Conservation (phyloP, 768 basidiomycete genomes). For the Zangia roseola region DNA sequence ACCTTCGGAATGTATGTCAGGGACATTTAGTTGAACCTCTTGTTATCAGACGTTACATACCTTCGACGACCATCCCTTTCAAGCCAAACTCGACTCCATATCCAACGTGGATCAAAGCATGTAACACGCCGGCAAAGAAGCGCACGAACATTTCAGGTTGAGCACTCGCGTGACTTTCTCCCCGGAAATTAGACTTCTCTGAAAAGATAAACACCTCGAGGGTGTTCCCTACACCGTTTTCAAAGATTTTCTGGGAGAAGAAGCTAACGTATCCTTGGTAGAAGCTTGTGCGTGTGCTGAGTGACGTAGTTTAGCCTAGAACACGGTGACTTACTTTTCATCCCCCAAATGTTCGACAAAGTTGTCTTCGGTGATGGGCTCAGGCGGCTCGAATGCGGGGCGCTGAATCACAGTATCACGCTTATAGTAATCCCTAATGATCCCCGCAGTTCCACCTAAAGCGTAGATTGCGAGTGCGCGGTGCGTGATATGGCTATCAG, state of each 20-base stretch:
- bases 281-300: constrained; percentile 13
- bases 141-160: constrained; percentile 57
- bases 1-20: constrained; percentile 21
- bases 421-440: constrained; percentile 28
- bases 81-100: constrained; percentile 63
- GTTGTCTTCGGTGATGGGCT: constrained; percentile 21
- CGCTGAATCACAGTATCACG: constrained; percentile 22
- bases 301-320: background rate
- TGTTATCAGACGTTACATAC: constrained; percentile 29
- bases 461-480: constrained; percentile 30
- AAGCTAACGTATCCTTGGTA: constrained; percentile 29
- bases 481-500: constrained; percentile 28
- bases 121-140: constrained; percentile 48
- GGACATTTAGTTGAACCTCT: too few relatives aligned
- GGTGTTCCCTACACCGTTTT: constrained; percentile 13
- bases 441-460: constrained; percentile 21
- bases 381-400: constrained; percentile 23
- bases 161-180: constrained; percentile 5
- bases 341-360: constrained; percentile 26
- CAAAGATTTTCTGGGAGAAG: constrained; percentile 17
- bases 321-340: constrained; percentile 18
- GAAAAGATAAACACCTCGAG: constrained; percentile 34
- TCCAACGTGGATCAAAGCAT: constrained; percentile 62
- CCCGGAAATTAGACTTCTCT: constrained; percentile 23
- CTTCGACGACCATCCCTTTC: constrained; percentile 62